A percentile compares a stretch with the other conserved stretches of the same genome.
phyloP scores from a whole-genome alignment of 164 flowering plant genomes.

The Kalanchoe fedtschenkoi region DNA sequence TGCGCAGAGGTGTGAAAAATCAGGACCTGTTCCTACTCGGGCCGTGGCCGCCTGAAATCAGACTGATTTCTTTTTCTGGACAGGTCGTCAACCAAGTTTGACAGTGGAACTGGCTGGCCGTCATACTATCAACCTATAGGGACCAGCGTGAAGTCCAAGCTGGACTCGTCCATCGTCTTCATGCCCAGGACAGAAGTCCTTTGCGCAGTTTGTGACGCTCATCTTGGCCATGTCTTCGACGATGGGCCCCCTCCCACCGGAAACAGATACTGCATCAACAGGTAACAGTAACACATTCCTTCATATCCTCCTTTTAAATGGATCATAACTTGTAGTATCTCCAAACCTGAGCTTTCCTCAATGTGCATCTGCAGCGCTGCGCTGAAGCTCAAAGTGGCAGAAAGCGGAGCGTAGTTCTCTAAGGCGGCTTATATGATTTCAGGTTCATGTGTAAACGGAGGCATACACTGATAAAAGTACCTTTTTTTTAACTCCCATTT shows the following conservation, averaged over 20 bases:
- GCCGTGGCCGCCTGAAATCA: not conserved
- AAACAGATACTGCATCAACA: conserved; percentile 79
- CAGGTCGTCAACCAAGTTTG: conserved; percentile 87
- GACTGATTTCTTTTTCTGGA: not conserved
- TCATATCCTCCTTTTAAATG: not conserved
- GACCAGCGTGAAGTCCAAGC: conserved; percentile 68
- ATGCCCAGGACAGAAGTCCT: conserved; percentile 87
- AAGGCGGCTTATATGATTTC: too few species aligned
- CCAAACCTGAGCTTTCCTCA: not conserved
- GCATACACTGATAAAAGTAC: not conserved
- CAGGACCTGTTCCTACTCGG: too few species aligned
- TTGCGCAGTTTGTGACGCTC: conserved; percentile 73
- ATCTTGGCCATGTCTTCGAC: conserved; percentile 89
- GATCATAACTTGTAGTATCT: not conserved
- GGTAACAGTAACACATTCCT: conserved; percentile 33
- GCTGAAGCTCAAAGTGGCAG: conserved; percentile 55
- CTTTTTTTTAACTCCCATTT: too few species aligned
- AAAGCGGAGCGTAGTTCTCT: conserved; percentile 9
- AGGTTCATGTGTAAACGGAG: not conserved
- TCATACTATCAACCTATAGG: conserved; percentile 72
- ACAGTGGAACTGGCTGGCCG: conserved; percentile 98
- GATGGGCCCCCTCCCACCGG: conserved; percentile 96
- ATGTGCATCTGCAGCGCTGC: conserved; percentile 44
- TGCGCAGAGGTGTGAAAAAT: too few species aligned
- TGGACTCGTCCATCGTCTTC: conserved; percentile 79